Base-by-base conservation (phyloP, 73 alveolate species). In the Paraurostyla sp. region DNA sequence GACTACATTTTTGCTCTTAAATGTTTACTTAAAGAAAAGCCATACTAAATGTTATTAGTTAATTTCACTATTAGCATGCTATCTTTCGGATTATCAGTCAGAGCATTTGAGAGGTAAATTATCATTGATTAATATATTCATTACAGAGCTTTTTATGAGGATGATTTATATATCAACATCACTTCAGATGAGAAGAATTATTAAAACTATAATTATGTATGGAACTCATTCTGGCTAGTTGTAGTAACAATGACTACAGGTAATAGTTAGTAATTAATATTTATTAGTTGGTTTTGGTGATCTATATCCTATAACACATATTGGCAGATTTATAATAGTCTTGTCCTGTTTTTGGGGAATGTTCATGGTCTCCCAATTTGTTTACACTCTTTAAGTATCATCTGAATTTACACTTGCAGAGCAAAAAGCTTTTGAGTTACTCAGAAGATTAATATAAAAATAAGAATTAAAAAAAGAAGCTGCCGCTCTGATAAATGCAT, bases 291-390 rank as follows among this genome's bases (percentile, higher is more conserved):
- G 98, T 43, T 94, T 88, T 83, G 98, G 98, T 15, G 98, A 94
- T 88, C 92, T 88, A 75, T 94, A 91, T 75, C 98, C 98, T 32
- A 76, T 93, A 27, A 94, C 98, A 6, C 91, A 85, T 46, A 69
- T 94, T 45, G 98, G 98, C 46, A 68, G 98, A 65, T 58, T 94
- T 20, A 88, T 94, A 38, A 87, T 95, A 25, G 91, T 94, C 54
- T 29, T 91, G 56, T 75, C 98, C 52, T 87, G 96, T 65, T 82
- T 94, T 75, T 94, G 98, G 98, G 98, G 98, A 9, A 86, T 90
- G 78, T 86, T 94, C 51, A 88, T 92, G 80, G 98, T 92, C 59
- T 81, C 94, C 0, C 62, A 92, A 87, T 94, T 92, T 32, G 93
- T 94, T 88, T 89, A 88, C 43, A 90, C 93, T 46, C 68, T 96